Base-by-base conservation (phyloP, 2,329 filamentous ascomycete genomes). In the Trematosphaeria pertusa region DNA sequence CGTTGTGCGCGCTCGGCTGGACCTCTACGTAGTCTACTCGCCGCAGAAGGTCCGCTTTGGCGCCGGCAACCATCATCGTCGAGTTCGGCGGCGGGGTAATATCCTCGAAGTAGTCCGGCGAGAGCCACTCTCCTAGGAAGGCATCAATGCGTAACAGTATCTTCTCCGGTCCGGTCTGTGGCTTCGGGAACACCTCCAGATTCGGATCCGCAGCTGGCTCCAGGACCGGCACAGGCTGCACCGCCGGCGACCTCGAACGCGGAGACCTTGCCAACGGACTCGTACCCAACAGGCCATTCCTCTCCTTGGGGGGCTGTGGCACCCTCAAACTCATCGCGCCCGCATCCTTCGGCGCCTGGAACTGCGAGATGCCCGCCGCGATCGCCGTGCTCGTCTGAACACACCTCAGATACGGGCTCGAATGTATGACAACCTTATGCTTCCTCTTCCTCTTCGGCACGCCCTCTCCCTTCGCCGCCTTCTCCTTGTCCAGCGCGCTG, bases 111-210 rank as follows among this genome's bases (percentile, higher is more conserved):
- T 99, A 99, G 65, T 92, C 87, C 1, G 91, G 90, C 2, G 88
- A 89, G 21, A 97, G 80, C 94, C 94, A 99, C 78, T 99, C 94
- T 37, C 94, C 93, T 0, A 99, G 80, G 65, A 95, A 97, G 0
- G 92, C 88, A 72, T 99, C 94, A 5, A 99, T 81, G 1, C 94
- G 87, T 37, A 99, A 74, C 8, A 68, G 43, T 10, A 67, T 65
- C 51, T 65, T 65, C 19, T 71, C 61, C 20, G 71, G 70, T 5
- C 67, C 69, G 24, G 65, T 63, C 10, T 64, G 64, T 15, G 56
- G 60, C 38, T 69, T 72, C 15, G 69, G 50, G 20, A 59, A 53
- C 8, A 65, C 61, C 15, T 72, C 66, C 30, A 71, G 64, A 14
- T 67, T 69, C 20, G 73, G 63, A 43, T 74, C 69, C 43, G 71